phyloP scores from a whole-genome alignment of 331 rosid species.

The Phaseolus coccineus region DNA sequence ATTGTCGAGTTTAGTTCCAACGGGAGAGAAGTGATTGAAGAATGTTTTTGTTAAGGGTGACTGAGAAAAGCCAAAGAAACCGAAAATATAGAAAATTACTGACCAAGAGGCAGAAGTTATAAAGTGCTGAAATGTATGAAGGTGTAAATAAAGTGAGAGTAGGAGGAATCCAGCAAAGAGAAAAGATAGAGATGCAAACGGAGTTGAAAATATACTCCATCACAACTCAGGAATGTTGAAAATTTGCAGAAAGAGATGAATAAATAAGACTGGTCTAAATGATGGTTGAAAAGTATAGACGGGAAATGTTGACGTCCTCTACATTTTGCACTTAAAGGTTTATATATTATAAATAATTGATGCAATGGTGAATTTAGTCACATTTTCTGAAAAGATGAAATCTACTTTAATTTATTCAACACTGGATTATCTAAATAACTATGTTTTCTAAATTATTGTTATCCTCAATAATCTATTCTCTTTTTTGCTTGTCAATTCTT shows the following conservation, averaged over 20 bases:
- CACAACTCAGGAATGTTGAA: no score
- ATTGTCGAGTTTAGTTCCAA: neutral
- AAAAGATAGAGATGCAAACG: no score
- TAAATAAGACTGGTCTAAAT: no score
- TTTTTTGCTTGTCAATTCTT: conserved; percentile 21
- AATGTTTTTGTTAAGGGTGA: neutral
- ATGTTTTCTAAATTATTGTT: conserved; percentile 11
- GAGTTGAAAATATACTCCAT: no score
- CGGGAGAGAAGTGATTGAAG: neutral
- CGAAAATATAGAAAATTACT: neutral
- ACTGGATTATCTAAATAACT: neutral
- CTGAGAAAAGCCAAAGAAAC: neutral
- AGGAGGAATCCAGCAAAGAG: neutral
- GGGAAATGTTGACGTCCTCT: neutral
- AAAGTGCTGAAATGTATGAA: neutral
- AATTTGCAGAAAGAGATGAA: no score
- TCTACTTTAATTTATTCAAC: neutral
- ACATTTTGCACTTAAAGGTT: neutral
- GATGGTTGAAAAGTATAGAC: neutral
- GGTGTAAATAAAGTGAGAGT: neutral
- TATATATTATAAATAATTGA: neutral
- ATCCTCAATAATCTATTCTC: neutral
- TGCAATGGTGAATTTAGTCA: neutral
- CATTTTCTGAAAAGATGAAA: neutral
- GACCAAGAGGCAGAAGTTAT: neutral